These are phyloP conservation scores for Wallacemonas rigidus DNA, from an alignment of 208 protist genomes.

Conservation along the genomic window DNA sequence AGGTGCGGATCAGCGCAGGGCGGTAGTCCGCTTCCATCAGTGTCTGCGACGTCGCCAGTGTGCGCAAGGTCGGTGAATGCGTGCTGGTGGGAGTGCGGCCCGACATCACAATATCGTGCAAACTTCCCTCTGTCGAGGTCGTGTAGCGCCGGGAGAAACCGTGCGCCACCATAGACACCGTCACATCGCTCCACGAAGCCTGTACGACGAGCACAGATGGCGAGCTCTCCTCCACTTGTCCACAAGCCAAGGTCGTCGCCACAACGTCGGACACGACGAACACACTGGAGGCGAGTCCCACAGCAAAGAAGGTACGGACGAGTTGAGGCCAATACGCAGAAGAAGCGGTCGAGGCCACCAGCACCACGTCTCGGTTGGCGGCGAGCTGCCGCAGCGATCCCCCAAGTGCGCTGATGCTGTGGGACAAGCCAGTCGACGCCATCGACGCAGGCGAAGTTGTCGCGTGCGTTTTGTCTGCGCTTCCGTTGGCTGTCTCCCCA, in stretches of 20 bases:
- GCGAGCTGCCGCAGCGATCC: constrained; percentile 32
- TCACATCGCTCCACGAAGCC: constrained; percentile 24
- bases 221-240: constrained; percentile 20
- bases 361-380: constrained; percentile 32
- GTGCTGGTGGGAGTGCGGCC: background rate
- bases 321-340: constrained; percentile 32
- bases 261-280: constrained; percentile 66
- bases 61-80: background rate
- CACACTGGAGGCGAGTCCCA: constrained; percentile 16
- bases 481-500: background rate
- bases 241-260: constrained; percentile 48
- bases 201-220: constrained; percentile 34
- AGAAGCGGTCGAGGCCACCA: constrained; percentile 39
- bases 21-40: constrained; percentile 14
- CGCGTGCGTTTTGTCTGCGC: background rate
- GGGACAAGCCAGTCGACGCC: background rate
- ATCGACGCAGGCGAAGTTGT: background rate
- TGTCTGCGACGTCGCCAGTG: background rate
- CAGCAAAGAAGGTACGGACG: constrained; percentile 38
- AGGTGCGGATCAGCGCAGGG: constrained; percentile 23
- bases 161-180: constrained; percentile 32
- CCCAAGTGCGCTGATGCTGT: background rate
- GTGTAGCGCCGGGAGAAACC: constrained; percentile 35
- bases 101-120: constrained; percentile 9
- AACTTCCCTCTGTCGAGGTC: constrained; percentile 22